Evolutionary conservation across 495 filamentous ascomycete species (phyloP).

Genomic region (Tetracladium marchalianum): DNA sequence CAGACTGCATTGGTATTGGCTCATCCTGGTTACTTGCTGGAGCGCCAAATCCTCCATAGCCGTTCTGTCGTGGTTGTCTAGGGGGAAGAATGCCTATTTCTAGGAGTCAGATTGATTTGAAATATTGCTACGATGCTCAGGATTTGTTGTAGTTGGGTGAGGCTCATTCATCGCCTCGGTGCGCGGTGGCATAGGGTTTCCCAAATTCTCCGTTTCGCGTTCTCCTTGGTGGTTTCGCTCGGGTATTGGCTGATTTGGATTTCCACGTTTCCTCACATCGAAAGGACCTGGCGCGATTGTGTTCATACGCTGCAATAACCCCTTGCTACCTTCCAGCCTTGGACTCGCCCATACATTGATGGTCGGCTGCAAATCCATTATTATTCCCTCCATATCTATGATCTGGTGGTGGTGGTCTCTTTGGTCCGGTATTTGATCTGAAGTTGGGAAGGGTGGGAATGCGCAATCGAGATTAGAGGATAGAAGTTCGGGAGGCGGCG

Average conservation of each 20-base stretch:
- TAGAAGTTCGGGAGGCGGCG: conserved; percentile 30
- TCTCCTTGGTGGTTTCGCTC: conserved; percentile 11
- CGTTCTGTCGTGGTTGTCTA: conserved; percentile 33
- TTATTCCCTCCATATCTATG: conserved; percentile 21
- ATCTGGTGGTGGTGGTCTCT: not conserved
- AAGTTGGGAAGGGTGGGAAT: conserved; percentile 48
- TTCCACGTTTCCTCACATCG: conserved; percentile 27
- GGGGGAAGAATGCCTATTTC: conserved; percentile 25
- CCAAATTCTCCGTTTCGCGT: conserved; percentile 4
- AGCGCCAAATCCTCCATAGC: conserved; percentile 39
- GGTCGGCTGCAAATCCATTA: conserved; percentile 21
- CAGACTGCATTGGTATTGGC: conserved; percentile 27
- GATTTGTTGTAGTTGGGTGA: conserved; percentile 13
- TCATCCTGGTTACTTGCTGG: conserved; percentile 23
- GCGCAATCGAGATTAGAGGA: conserved; percentile 45
- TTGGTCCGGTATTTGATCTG: not conserved
- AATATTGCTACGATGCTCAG: conserved; percentile 16
- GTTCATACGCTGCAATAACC: conserved; percentile 49
- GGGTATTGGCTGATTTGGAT: not conserved
- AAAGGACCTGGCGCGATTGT: conserved; percentile 60
- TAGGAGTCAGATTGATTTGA: conserved; percentile 29
- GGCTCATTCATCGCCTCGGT: not conserved
- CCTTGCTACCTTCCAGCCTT: conserved; percentile 24
- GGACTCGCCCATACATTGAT: conserved; percentile 37
- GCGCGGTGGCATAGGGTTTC: conserved; percentile 5